Base-by-base conservation (phyloP, 1,284 basidiomycete species). In the Apiotrichum porosum region DNA sequence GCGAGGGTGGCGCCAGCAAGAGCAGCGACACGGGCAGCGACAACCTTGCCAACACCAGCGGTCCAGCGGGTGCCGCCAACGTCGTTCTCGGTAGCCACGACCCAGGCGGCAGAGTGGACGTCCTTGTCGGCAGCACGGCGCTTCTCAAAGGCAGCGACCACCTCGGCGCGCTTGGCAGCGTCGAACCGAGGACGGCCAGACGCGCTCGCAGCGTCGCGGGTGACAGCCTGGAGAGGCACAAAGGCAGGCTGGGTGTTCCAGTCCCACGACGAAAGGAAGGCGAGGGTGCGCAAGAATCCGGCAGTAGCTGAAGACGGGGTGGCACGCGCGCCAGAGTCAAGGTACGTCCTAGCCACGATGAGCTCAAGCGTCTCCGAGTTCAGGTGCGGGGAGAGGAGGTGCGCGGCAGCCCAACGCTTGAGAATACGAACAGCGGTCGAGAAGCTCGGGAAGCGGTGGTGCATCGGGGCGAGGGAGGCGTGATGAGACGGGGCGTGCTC, bases 341-440 rank as follows among this genome's bases (percentile, higher is more conserved):
- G 63, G 58, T 79, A 82, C 3, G 78, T 73, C 18, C 69, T 67
- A 0, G 88, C 88, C 61, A 85, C 87, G 24, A 98, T 68, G 12
- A 98, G 75, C 71, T 99, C 95, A 37, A 90, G 78, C 0, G 82
- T 82, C 28, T 61, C 58, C 47, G 83, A 80, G 69, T 97, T 92
- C 32, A 89, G 78, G n/a, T 56, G 57, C 44, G 83, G 80, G 15
- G 88, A 77, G 19, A 97, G 79, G 85, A 94, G 88, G 71, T 98
- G 95, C 2, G 85, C 78, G 0, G 85, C 81, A 39, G 97, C 75
- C 95, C 95, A 99, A 42, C 95, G 81, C 74, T 97, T 94, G 34
- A 88, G 81, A 19, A 98, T 78, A 23, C 95, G 79, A 18, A 88
- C 85, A 0, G 92, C 92, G 6, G 85, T 83, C 2, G 88, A 78